Base-by-base conservation (phyloP, 1,139 yeast species). In the Blastobotrys elegans region DNA sequence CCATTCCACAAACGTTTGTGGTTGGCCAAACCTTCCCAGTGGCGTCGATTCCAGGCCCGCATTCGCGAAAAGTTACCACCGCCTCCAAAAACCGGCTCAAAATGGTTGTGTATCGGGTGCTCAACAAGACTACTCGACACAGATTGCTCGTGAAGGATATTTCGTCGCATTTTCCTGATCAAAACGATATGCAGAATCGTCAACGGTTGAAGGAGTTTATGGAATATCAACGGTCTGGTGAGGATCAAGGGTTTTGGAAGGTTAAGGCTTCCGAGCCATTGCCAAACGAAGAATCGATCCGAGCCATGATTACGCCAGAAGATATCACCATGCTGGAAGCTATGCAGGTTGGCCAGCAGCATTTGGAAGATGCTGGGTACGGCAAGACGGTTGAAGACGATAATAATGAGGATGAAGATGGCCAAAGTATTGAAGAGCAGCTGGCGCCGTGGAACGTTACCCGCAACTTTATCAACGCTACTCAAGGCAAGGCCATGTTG, bases 1-100 rank as follows among this genome's bases (percentile, higher is more conserved):
- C 75, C 21, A 74, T 92, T 34, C 82, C 84, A 49, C 81, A 82
- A 60, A 61, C 85, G 46, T 92, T 88, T 64, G 81, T 88, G 0
- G 96, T 90, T 6, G 99, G 99, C 0, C 96, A 94, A 63, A 77
- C 88, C 0, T 82, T 88, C 59, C 98, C 98, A 0, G 96, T 89
- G 2, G 84, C 86, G 44, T 96, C 89, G 62, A 84, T 94, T 18
- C 98, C 98, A 1, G 97, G 97, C 1, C 98, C 99, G 1, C 97
- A 94, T 64, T 88, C 97, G 1, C 79, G 98, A 65, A 89, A 89
- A 61, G 97, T 90, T 14, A 90, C 98, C 0, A 85, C 96, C 7
- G 90, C 95, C 18, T 82, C 92, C 46, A 90, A 92, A 61, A 90
- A 89, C 60, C 74, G 98, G 52, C 71, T 94, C 53, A 88, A 87